Conservation (phyloP, 2,329 filamentous ascomycete species). For the Reticulascus tulasneorum region DNA sequence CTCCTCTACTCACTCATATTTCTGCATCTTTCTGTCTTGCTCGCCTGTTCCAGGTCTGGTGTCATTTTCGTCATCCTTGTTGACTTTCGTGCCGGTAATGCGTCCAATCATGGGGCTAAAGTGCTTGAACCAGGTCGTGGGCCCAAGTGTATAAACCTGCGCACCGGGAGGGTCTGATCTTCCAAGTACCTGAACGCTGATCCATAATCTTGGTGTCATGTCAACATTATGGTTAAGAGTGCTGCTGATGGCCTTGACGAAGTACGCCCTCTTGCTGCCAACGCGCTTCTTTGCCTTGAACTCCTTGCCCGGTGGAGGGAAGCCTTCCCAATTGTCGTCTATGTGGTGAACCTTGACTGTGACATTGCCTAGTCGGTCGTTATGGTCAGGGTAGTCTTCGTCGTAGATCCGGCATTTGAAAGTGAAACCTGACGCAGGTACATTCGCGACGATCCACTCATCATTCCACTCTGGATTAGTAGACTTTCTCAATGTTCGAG, state of each 20-base stretch:
- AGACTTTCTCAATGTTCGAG: slow-evolving; percentile 67
- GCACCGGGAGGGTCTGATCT: slow-evolving; percentile 65
- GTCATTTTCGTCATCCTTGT: slow-evolving; percentile 52
- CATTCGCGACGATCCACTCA: slow-evolving; percentile 83
- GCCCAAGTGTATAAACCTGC: slow-evolving; percentile 75
- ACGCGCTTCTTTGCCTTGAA: slow-evolving; percentile 78
- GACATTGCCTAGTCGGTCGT: slow-evolving; percentile 85
- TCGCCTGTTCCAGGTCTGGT: slow-evolving; percentile 23
- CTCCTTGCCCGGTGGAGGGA: slow-evolving; percentile 52
- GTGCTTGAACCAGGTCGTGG: slow-evolving; percentile 73
- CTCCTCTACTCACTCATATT: slow-evolving; percentile 73
- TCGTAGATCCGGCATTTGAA: slow-evolving; percentile 87
- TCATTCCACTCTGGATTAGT: slow-evolving; percentile 78
- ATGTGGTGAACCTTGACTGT: slow-evolving; percentile 63
- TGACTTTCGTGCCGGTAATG: slow-evolving; percentile 68
- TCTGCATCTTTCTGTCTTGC: slow-evolving; percentile 55
- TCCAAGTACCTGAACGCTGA: slow-evolving; percentile 77
- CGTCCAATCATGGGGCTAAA: slow-evolving; percentile 86
- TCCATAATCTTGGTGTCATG: slow-evolving; percentile 64
- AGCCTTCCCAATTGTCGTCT: slow-evolving; percentile 63
- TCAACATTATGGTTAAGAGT: slow-evolving; percentile 58
- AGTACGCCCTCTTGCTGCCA: slow-evolving; percentile 82
- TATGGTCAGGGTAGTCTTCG: slow-evolving; percentile 80
- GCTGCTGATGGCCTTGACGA: slow-evolving; percentile 64
- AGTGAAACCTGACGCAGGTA: slow-evolving; percentile 74